Evolutionary conservation across 2,329 filamentous ascomycete genomes (phyloP).

Genomic region (Hymenoscyphus fructigenus): DNA sequence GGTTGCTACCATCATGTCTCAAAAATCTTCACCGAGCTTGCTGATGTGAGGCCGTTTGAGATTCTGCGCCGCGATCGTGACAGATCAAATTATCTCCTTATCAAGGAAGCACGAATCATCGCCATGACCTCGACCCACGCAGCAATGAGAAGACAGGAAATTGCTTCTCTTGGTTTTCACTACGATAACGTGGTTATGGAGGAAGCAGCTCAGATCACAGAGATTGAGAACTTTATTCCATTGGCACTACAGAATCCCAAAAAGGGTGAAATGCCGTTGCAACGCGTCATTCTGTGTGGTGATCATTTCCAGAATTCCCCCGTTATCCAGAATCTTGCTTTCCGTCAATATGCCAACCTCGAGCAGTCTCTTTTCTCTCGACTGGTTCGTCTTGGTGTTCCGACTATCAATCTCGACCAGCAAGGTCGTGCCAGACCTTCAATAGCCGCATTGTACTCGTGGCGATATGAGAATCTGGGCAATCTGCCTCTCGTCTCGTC

Average conservation of each 20-base stretch:
- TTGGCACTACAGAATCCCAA: constrained; percentile 84
- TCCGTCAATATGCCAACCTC: constrained; percentile 91
- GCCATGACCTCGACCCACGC: constrained; percentile 99
- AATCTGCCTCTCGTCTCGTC: constrained; percentile 75
- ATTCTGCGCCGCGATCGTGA: constrained; percentile 85
- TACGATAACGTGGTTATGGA: constrained; percentile 99
- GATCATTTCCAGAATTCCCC: constrained; percentile 97
- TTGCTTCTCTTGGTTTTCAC: constrained; percentile 87
- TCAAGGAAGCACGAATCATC: constrained; percentile 94
- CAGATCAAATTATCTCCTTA: constrained; percentile 92
- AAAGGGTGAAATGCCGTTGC: constrained; percentile 70
- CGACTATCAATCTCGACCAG: constrained; percentile 83
- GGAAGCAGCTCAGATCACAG: constrained; percentile 96
- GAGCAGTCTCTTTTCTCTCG: constrained; percentile 94
- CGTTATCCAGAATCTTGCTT: constrained; percentile 90
- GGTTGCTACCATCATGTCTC: constrained; percentile 88
- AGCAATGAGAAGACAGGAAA: constrained; percentile 89
- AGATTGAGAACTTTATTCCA: constrained; percentile 95
- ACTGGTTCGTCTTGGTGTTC: constrained; percentile 88
- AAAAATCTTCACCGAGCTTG: constrained; percentile 87
- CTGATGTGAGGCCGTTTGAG: constrained; percentile 93
- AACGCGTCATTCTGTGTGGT: constrained; percentile 87
- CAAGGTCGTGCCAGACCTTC: constrained; percentile 88
- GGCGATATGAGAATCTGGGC: constrained; percentile 81
- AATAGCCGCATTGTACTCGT: constrained; percentile 87